Conservation (phyloP, 352 stramenopile species). For the Globisporangium polare region DNA sequence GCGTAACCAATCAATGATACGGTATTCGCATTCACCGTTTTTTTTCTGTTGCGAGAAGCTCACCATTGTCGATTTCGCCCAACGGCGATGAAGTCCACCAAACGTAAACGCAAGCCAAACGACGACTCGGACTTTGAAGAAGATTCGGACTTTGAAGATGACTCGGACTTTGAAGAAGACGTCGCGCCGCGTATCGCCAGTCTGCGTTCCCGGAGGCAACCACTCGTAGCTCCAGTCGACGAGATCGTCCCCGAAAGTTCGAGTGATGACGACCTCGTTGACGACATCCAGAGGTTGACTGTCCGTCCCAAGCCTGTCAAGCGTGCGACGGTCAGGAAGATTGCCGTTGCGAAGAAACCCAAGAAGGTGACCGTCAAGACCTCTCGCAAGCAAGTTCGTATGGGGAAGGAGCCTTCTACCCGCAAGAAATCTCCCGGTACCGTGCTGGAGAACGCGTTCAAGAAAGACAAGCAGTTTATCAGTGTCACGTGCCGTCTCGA, state of each 20-base stretch:
- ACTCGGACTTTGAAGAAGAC: too few relatives aligned
- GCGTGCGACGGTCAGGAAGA: conserved; percentile 7
- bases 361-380: conserved; percentile 14
- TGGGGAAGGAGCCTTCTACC: conserved; percentile 8
- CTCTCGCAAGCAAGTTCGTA: conserved; percentile 5
- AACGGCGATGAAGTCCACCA: too few relatives aligned
- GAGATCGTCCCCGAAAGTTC: neutral
- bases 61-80: too few relatives aligned
- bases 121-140: too few relatives aligned
- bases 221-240: too few relatives aligned
- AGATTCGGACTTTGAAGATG: too few relatives aligned
- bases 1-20: too few relatives aligned
- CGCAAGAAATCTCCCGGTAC: conserved; percentile 13
- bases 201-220: too few relatives aligned
- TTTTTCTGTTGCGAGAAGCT: too few relatives aligned
- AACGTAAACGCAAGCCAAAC: too few relatives aligned
- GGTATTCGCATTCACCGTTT: too few relatives aligned
- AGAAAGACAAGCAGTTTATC: conserved; percentile 8
- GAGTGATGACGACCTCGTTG: conserved; percentile 8
- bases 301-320: conserved; percentile 10
- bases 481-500: conserved; percentile 17
- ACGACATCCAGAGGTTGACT: conserved; percentile 7
- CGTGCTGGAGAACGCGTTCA: conserved; percentile 12
- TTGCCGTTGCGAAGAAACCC: conserved; percentile 9
- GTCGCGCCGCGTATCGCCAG: too few relatives aligned